Evolutionary conservation across 768 basidiomycete species (phyloP).

Genomic region (Rhizopogon vinicolor): DNA sequence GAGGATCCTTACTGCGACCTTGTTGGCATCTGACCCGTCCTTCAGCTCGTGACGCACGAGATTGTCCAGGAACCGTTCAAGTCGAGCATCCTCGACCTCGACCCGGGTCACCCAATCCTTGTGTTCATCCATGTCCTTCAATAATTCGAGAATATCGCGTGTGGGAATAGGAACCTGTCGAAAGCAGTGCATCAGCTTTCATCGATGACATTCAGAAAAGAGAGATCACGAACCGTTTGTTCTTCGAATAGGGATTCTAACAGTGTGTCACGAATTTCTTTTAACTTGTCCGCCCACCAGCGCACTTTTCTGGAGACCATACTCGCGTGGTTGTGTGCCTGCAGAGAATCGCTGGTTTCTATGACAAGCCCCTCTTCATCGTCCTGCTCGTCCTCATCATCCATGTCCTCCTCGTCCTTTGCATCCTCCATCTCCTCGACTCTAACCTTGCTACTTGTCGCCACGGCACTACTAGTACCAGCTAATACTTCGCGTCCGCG

Average conservation of each 20-base stretch:
- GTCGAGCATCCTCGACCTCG: slow-evolving; percentile 8
- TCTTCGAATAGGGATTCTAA: neutral
- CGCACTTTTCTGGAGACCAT: slow-evolving; percentile 6
- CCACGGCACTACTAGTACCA: neutral
- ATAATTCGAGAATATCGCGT: slow-evolving; percentile 10
- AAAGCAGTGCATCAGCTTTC: neutral
- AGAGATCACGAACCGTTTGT: neutral
- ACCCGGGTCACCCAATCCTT: slow-evolving; percentile 16
- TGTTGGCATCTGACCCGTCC: slow-evolving; percentile 6
- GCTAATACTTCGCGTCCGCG: neutral
- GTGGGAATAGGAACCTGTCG: neutral
- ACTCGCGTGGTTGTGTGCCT: neutral
- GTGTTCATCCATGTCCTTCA: slow-evolving; percentile 16
- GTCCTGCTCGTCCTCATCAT: neutral
- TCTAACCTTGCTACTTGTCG: neutral
- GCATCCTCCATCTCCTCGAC: neutral
- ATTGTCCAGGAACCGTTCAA: slow-evolving; percentile 5
- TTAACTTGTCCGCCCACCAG: slow-evolving; percentile 10
- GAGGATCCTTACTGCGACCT: slow-evolving; percentile 11
- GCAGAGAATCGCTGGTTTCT: neutral
- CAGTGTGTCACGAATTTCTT: neutral
- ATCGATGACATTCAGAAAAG: neutral
- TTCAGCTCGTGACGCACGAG: neutral
- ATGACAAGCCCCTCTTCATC: no score
- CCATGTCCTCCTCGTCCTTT: neutral